Conservation (phyloP, 306 rosid genomes). For the Pyrus pyrifolia region DNA sequence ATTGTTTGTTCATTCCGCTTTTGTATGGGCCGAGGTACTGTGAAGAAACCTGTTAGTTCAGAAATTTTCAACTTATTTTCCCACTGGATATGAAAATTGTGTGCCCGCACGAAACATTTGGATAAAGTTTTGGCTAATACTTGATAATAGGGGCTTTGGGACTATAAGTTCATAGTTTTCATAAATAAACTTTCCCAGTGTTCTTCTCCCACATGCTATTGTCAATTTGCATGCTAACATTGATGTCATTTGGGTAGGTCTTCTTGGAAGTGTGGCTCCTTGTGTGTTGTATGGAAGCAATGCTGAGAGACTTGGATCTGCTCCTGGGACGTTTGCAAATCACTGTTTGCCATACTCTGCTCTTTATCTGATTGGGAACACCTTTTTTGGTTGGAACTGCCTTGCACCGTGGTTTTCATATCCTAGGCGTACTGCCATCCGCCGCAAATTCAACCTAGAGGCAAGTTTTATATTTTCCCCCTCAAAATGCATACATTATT, state of each 20-base stretch:
- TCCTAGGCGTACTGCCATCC: slow-evolving; percentile 72
- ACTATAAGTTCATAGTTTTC: background rate
- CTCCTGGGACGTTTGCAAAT: slow-evolving; percentile 64
- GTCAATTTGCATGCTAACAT: background rate
- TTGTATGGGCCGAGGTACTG: background rate
- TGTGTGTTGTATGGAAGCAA: slow-evolving; percentile 92
- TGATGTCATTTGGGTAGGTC: slow-evolving; percentile 42
- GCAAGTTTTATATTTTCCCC: slow-evolving; percentile 34
- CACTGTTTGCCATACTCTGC: slow-evolving; percentile 76
- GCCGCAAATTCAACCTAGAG: slow-evolving; percentile 88
- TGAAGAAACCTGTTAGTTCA: background rate
- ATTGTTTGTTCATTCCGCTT: background rate
- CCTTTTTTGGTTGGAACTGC: slow-evolving; percentile 65
- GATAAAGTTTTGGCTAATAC: background rate
- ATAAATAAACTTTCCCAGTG: background rate
- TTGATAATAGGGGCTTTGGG: background rate
- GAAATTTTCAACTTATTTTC: background rate
- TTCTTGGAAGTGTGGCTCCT: slow-evolving; percentile 93
- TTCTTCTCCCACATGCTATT: background rate
- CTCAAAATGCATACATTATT: background rate
- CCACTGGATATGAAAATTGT: background rate
- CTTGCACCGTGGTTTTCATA: slow-evolving; percentile 84
- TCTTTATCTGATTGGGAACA: slow-evolving; percentile 59
- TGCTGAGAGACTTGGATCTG: slow-evolving; percentile 71
- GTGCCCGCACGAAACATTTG: background rate